Evolutionary conservation across 2,329 filamentous ascomycete species (phyloP), one percentile per base, ranked within the genome.

Genomic region (Sphaceloma murrayae): DNA sequence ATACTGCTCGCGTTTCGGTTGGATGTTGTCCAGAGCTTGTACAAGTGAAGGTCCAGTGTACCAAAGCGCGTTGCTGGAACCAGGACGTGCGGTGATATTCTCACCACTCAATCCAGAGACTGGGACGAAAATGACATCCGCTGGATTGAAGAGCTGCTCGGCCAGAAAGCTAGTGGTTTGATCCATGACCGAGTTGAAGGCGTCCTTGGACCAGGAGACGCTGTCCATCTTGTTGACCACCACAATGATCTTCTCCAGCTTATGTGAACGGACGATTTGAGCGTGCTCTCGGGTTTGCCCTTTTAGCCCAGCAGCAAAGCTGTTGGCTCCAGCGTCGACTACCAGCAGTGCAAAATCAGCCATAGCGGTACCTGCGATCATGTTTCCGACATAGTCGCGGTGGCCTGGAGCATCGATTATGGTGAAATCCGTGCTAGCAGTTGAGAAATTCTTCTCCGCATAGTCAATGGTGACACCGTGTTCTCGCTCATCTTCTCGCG

Each of bases 401-500:
- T 98, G 91, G 0, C 91, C 91, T 0, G 91, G 91, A 0, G 91
- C 89, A 60, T 98, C 91, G 3, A 98, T 72, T 34, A 98, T 94
- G 1, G 91, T 96, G 58, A 96, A 96, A 8, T 74, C 75, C 0
- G 86, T 91, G 42, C 74, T 82, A 1, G 85, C 79, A 0, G 93
- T 98, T 58, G 93, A 85, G 58, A 98, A 98, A 51, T 87, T 80
- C 59, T 94, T 94, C 13, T 84, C 94, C 6, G 91, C 89, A 56
- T 96, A 91, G 59, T 98, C 91, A 38, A 98, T 94, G 1, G 91
- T 98, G 5, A 98, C 86, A 33, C 91, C 91, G 47, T 88, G 78
- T 47, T 78, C 80, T 51, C 91, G 76, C 62, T 98, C 91, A 58
- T 98, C 91, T 0, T 79, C 78, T 14, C 86, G 81, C 60, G 94